Base-by-base conservation (phyloP, 495 filamentous ascomycete genomes). In the Margaritispora aquatica region DNA sequence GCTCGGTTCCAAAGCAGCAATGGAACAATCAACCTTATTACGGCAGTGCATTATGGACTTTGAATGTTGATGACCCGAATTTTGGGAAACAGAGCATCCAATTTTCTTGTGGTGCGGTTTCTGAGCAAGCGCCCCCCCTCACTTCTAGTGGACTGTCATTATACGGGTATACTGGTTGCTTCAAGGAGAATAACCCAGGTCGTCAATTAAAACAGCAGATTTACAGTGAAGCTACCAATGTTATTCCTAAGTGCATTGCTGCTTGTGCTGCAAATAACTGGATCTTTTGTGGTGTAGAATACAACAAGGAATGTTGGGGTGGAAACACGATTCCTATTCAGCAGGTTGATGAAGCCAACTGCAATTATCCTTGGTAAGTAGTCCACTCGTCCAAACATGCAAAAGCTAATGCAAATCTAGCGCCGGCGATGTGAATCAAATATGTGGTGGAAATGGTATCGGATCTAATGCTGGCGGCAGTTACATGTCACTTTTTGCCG, bases 301-400 rank as follows among this genome's bases (percentile, higher is more conserved):
- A 80, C 59, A 70, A 75, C 19, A 60, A 63, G 26, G 77, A 81
- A 62, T 82, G 78, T 60, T 80, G 76, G 74, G 78, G 60, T 20
- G 17, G 62, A 67, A 23, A 66, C 67, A 17, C 31, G 15, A 60
- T 60, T 38, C 58, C 58, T 22, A 49, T 47, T 17, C 59, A 66
- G 50, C 60, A 70, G 63, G 72, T 71, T n/a, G 60, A 52, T 2
- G 66, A 73, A 5, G 51, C 26, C n/a, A 54, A 73, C 4, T 75
- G 73, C 58, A 69, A 72, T 34, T 75, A 68, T 54, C 54, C 67
- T 19, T 75, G 72, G 48, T 50, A 44, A 44, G 38, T 10, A 8
- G 10, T 44, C 19, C 38, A 8, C 38, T 3, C 38, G 2, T 44
- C 19, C 38, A n/a, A 34, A 34, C 29, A 44, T 34, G 29, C 38